Base-by-base conservation (phyloP, 2,329 filamentous ascomycete species). In the Talaromyces atroroseus region DNA sequence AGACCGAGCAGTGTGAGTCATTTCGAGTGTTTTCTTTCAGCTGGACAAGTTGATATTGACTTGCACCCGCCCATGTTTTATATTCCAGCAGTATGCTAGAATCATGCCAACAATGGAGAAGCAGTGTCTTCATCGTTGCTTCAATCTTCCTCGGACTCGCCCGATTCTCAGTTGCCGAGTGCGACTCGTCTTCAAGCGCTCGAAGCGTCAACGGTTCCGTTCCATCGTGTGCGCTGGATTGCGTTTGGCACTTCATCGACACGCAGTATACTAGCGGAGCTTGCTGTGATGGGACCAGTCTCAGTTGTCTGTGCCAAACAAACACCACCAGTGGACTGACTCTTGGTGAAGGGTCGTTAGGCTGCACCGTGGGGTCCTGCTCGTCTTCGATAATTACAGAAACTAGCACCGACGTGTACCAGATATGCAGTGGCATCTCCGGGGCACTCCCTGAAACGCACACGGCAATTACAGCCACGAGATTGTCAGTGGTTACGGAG, bases 271-370 rank as follows among this genome's bases (percentile, higher is more conserved):
- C 77, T 36, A 64, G 68, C 20, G 71, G 68, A 50, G 66, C 68
- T 49, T 87, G 85, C 64, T 75, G 76, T 29, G 65, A 70, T 34
- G 71, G 72, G 14, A 76, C 79, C 11, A 77, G 84, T 24, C 68
- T 89, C 62, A 72, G 78, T 64, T 89, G 85, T 62, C 76, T 90
- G 6, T 91, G 88, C 68, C 78, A 79, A 38, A 76, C 78, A 57
- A 75, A 76, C 34, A 85, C 85, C 8, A 71, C 69, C 12, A 80
- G 80, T 29, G 85, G 84, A 10, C 86, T 84, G 63, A 90, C 88
- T 1, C 65, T 90, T 49, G 87, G 86, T n/a, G 88, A 90, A 71
- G 87, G 80, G 11, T 85, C 83, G 4, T 71, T 89, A 60, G 81
- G 86, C 65, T 91, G 88, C 68, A 78, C 88, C 34, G 74, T 81